A percentile compares a stretch with the other conserved stretches of the same genome.
phyloP scores from a whole-genome alignment of 2,329 filamentous ascomycete genomes.

The Clonostachys sp. region DNA sequence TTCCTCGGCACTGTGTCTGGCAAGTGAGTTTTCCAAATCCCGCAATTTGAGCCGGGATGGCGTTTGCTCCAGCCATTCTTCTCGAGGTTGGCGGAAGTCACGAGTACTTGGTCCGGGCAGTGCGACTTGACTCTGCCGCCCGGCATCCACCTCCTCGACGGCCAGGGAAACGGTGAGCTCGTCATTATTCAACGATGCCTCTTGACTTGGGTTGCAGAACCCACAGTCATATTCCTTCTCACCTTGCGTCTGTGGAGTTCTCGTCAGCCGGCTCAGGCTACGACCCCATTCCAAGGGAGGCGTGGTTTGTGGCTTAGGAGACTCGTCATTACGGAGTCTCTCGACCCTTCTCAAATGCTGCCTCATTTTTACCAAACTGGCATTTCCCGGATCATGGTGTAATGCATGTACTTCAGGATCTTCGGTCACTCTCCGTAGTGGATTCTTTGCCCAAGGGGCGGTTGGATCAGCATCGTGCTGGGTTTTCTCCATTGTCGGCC shows the following conservation, averaged over 20 bases:
- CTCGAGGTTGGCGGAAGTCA: neutral
- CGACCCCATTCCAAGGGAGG: neutral
- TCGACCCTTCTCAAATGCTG: neutral
- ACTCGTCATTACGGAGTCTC: neutral
- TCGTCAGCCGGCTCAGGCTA: neutral
- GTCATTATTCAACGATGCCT: neutral
- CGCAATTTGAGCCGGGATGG: neutral
- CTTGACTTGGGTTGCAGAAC: neutral
- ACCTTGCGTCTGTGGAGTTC: neutral
- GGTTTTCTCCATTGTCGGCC: too few relatives aligned
- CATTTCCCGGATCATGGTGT: too few relatives aligned
- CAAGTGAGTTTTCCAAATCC: slow-evolving; percentile 1
- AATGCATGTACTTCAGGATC: too few relatives aligned
- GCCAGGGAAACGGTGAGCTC: too few relatives aligned
- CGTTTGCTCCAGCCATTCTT: neutral
- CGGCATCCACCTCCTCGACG: too few relatives aligned
- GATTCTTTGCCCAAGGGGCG: too few relatives aligned
- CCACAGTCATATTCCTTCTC: neutral
- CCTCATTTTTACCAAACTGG: neutral
- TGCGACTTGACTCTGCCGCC: too few relatives aligned
- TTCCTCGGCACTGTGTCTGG: neutral
- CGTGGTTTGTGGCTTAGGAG: neutral
- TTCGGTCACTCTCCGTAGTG: too few relatives aligned
- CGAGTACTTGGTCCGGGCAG: neutral
- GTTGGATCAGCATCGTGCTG: too few relatives aligned